A percentile compares a stretch with the other conserved stretches of the same genome.
Conservation (phyloP, 2,329 filamentous ascomycete genomes). For the Fusarium fujikuroi region DNA sequence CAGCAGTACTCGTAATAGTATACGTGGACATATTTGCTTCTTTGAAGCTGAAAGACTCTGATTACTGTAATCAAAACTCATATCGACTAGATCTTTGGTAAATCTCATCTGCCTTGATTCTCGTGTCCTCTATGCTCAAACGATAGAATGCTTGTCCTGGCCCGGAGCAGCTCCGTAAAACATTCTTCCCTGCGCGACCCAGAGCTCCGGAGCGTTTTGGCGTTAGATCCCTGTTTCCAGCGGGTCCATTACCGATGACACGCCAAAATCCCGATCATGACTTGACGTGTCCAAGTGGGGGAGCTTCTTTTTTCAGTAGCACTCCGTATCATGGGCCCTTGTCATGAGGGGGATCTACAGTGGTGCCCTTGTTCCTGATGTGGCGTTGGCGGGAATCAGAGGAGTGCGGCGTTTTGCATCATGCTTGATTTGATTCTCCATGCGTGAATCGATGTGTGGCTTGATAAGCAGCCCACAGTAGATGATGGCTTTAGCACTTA, state of each 20-base stretch:
- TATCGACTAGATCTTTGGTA: background rate
- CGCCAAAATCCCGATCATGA: conserved; percentile 34
- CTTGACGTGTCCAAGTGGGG: conserved; percentile 10
- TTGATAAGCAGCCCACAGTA: conserved; percentile 8
- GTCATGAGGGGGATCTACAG: conserved; percentile 36
- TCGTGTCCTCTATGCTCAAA: background rate
- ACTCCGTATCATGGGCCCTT: conserved; percentile 32
- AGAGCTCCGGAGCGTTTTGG: background rate
- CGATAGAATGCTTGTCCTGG: conserved; percentile 1
- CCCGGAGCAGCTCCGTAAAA: conserved; percentile 15
- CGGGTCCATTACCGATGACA: conserved; percentile 11
- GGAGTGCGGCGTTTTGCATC: conserved; percentile 11
- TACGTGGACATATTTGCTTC: conserved; percentile 5
- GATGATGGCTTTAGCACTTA: background rate
- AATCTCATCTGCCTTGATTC: conserved; percentile 1
- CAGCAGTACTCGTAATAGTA: background rate
- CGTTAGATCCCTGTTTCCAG: background rate
- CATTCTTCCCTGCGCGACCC: conserved; percentile 5
- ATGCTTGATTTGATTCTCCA: conserved; percentile 6
- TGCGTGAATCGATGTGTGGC: conserved; percentile 16
- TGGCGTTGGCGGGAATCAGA: conserved; percentile 27
- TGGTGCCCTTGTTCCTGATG: conserved; percentile 23
- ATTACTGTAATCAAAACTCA: background rate
- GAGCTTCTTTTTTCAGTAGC: conserved; percentile 12
- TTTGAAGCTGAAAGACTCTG: conserved; percentile 9